These are phyloP conservation scores for Porpolomopsis calyptriformis DNA, from an alignment of 768 basidiomycete species.

Conservation along the genomic window DNA sequence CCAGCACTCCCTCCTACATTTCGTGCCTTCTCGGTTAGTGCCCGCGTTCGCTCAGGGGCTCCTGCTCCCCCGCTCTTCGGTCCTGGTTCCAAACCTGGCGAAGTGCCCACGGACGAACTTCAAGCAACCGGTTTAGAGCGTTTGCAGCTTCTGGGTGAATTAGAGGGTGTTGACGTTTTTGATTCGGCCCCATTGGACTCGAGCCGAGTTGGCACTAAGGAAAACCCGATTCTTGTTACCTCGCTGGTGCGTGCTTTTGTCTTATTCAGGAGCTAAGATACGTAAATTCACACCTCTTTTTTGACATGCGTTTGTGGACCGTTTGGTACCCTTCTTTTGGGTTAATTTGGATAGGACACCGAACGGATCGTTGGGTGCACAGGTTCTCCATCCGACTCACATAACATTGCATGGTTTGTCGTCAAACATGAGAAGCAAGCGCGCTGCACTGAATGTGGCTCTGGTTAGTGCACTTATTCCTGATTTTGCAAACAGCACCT, in stretches of 20 bases:
- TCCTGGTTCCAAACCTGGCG: conserved; percentile 58
- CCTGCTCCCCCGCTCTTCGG: conserved; percentile 61
- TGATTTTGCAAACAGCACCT: not conserved
- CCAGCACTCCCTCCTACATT: conserved; percentile 22
- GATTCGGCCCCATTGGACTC: conserved; percentile 79
- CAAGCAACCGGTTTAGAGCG: conserved; percentile 97
- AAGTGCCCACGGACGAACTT: conserved; percentile 73
- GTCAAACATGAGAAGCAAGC: conserved; percentile 52
- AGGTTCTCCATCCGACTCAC: conserved; percentile 89
- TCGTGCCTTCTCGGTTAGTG: conserved; percentile 52
- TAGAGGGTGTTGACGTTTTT: conserved; percentile 84
- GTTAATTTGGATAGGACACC: too few species aligned
- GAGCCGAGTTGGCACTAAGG: conserved; percentile 77
- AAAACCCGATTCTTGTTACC: conserved; percentile 78
- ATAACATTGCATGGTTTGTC: conserved; percentile 83
- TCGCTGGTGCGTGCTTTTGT: conserved; percentile 56
- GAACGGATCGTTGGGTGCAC: conserved; percentile 90
- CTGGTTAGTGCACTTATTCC: conserved; percentile 42
- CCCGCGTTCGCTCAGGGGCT: conserved; percentile 42
- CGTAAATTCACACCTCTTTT: not conserved
- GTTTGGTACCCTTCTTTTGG: too few species aligned
- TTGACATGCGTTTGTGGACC: too few species aligned
- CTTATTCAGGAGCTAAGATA: not conserved
- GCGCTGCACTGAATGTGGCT: conserved; percentile 91
- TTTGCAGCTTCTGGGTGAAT: conserved; percentile 80